These are phyloP conservation scores for Aspergillus neotritici DNA, from an alignment of 2,329 filamentous ascomycete species.

Conservation along the genomic window DNA sequence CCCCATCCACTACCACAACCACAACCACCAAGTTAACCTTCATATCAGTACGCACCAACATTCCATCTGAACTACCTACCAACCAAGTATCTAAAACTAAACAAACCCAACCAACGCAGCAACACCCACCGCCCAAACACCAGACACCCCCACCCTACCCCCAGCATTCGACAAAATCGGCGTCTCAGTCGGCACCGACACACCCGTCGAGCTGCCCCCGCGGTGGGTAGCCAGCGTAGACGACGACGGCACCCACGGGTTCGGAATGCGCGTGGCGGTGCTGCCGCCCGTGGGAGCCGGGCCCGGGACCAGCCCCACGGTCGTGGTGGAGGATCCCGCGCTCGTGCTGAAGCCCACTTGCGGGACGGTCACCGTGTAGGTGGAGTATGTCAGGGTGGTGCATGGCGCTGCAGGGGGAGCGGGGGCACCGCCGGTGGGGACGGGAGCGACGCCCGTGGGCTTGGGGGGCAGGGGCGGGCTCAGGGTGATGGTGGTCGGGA, in stretches of 20 bases:
- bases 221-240: slow-evolving; percentile 15
- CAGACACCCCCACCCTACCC: no score
- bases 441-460: slow-evolving; percentile 42
- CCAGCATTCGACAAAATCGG: no score
- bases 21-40: no score
- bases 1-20: no score
- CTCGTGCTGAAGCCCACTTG: slow-evolving; percentile 40
- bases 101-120: no score
- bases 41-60: no score
- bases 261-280: slow-evolving; percentile 14
- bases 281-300: slow-evolving; percentile 11
- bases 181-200: no score
- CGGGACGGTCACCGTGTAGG: slow-evolving; percentile 41
- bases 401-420: slow-evolving; percentile 24
- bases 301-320: slow-evolving; percentile 29
- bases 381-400: slow-evolving; percentile 40
- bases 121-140: no score
- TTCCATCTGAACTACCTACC: no score
- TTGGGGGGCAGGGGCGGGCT: slow-evolving; percentile 43
- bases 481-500: slow-evolving; percentile 57
- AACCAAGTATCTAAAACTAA: no score
- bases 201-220: slow-evolving; percentile 14
- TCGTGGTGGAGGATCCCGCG: slow-evolving; percentile 21
- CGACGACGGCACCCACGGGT: slow-evolving; percentile 14
- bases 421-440: slow-evolving; percentile 15